Percentiles rank a stretch among this genome's conserved stretches.
Evolutionary conservation across 2,329 filamentous ascomycete species (phyloP).

Genomic region (Emergomyces africanus): DNA sequence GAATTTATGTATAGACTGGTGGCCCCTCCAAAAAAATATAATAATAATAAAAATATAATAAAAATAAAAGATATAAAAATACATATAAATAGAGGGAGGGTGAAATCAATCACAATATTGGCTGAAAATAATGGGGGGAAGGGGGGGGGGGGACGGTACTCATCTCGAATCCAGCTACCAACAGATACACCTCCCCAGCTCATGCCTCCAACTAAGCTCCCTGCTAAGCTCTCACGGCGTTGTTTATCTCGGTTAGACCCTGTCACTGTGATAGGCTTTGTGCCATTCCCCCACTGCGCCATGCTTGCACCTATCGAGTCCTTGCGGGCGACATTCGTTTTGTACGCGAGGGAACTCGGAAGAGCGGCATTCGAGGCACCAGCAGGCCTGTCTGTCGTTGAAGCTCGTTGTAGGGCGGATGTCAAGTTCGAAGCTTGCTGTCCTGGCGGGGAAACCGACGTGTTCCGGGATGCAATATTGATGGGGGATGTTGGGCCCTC

Average conservation of each 20-base stretch:
- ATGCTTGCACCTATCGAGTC: conserved; percentile 41
- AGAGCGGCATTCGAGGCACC: conserved; percentile 33
- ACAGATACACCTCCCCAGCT: conserved; percentile 96
- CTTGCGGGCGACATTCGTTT: conserved; percentile 31
- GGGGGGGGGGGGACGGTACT: conserved; percentile 52
- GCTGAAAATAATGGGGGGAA: background rate
- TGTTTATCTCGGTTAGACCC: conserved; percentile 36
- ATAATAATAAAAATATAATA: too few relatives aligned
- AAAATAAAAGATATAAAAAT: background rate
- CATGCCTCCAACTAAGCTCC: conserved; percentile 62
- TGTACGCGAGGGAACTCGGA: conserved; percentile 25
- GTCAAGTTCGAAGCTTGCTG: conserved; percentile 52
- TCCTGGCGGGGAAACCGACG: conserved; percentile 44
- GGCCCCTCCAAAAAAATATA: too few relatives aligned
- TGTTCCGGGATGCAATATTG: conserved; percentile 44
- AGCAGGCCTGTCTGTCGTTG: conserved; percentile 29
- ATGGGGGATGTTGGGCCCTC: conserved; percentile 43
- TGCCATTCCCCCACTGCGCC: conserved; percentile 44
- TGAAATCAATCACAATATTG: conserved; percentile 1
- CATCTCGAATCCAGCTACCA: conserved; percentile 92
- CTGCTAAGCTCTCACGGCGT: conserved; percentile 46
- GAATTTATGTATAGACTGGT: too few relatives aligned
- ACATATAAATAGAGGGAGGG: background rate
- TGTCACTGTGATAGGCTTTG: conserved; percentile 48
- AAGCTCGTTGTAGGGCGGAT: conserved; percentile 43